Evolutionary conservation across 306 rosid species (phyloP), one percentile per base, ranked within the genome.

Genomic region (Boehmeria nivea): DNA sequence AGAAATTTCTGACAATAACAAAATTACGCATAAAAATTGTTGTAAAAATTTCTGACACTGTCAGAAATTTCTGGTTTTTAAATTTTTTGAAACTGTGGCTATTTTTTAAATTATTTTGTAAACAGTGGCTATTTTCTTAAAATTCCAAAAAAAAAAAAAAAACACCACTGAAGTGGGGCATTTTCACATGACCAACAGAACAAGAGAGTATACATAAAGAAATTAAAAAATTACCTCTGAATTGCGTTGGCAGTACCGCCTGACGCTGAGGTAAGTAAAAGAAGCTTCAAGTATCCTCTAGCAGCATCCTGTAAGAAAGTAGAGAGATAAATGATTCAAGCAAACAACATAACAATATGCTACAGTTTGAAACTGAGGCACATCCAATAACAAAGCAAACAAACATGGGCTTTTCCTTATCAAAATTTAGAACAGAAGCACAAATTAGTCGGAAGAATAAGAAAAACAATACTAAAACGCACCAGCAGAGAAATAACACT

Each of bases 261-360:
- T 0, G 99, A 93, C 69, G 84, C 87, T 54, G 88, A 96, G 20
- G 99, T 88, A 64, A 85, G 96, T 75, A 88, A 72, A 63, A 93
- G 80, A 63, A 93, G 99, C 73, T 88, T 93, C 71, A 93, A 81
- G 81, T 93, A 93, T 54, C 94, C 94, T 74, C 82, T 93, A 57
- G 96, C 63, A 57, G 99, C 84, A 66, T 93, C 99, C 99, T 93
- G 83, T 65, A 43, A 57, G 61, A 68, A 50, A 42, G 43, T 31
- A 19, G 8, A 60, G 18, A 40, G 46, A 7, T 15, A 57, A 28
- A 39, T 15, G 54, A 6, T 48, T 24, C 59, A 25, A 43, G 46
- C 14, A 57, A 37, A 45, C 6, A 13, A 17, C 22, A 59, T 14
- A 25, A 36, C 39, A 21, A 16, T 25, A 39, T 54, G 49, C 61